Conservation (phyloP, 2,329 filamentous ascomycete genomes). For the Pseudocercospora vitis region DNA sequence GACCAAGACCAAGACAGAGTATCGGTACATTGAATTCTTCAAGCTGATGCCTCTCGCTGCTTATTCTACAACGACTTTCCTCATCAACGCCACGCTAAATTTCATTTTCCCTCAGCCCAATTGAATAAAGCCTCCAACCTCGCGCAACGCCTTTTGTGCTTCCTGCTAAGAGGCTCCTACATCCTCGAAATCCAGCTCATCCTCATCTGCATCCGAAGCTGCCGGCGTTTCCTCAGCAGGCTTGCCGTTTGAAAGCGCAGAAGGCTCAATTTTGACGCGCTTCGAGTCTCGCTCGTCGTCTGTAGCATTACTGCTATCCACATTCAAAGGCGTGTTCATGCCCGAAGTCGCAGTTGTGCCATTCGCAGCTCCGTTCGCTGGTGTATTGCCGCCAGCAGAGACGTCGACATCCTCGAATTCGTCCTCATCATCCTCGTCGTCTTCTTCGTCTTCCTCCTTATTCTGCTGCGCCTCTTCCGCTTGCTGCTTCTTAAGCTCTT, state of each 20-base stretch:
- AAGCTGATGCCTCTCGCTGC: neutral
- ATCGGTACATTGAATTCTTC: neutral
- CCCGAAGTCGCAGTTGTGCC: slow-evolving; percentile 35
- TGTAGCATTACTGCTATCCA: slow-evolving; percentile 36
- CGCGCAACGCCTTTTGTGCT: neutral
- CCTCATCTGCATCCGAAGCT: slow-evolving; percentile 45
- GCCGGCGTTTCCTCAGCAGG: slow-evolving; percentile 39
- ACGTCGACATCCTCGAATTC: slow-evolving; percentile 59
- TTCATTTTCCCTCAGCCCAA: neutral
- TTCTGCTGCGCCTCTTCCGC: slow-evolving; percentile 44
- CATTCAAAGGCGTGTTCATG: slow-evolving; percentile 26
- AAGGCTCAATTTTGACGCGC: slow-evolving; percentile 60
- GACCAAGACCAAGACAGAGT: no score
- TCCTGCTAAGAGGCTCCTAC: slow-evolving; percentile 30
- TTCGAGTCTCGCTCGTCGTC: slow-evolving; percentile 56
- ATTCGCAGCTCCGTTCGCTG: slow-evolving; percentile 17
- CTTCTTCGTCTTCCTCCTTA: slow-evolving; percentile 54
- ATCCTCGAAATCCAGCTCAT: slow-evolving; percentile 52
- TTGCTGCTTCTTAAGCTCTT: slow-evolving; percentile 63
- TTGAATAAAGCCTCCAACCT: neutral
- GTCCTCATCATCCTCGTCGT: slow-evolving; percentile 51
- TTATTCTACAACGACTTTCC: neutral
- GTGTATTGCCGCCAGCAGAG: slow-evolving; percentile 40
- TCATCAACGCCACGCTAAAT: slow-evolving; percentile 1
- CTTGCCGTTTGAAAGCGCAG: slow-evolving; percentile 38